Base-by-base conservation (phyloP, 192 early-diverging fungal species). In the Thamnidium elegans region DNA sequence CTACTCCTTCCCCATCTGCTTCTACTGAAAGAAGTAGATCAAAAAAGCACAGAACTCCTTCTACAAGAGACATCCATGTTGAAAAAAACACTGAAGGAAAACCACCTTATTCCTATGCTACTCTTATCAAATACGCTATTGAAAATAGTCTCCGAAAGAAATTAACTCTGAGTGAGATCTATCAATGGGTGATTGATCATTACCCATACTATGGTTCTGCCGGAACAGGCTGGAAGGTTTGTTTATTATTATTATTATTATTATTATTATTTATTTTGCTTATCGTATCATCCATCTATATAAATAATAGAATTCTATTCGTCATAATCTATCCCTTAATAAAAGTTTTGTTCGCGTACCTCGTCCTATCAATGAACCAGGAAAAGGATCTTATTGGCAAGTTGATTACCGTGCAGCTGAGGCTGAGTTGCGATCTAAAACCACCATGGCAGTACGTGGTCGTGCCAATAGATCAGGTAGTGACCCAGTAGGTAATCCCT, bases 351-450 rank as follows among this genome's bases (percentile, higher is more conserved):
- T 90, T 23, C 83, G 87, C 50, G 86, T 92, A 4, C 79, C 89
- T 19, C 80, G 91, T 23, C 86, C 89, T 11, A 85, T 88, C 68
- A 90, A 89, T 69, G 90, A 92, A 67, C 90, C 90, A 19, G 90
- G 90, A 23, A 92, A 92, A 75, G 90, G 90, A n/a, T 86, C 89
- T 26, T 92, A 90, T 62, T 92, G 90, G 90, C 88, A 86, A 1
- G 84, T 92, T 10, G 89, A 92, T 63, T 71, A 75, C 30, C 71
- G 72, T 55, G 76, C 75, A 21, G 74, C 66, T 15, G 66, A 71
- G 53, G 63, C 61, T 44, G 70, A 70, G 47, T 46, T 61, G 46
- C 44, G 71, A 36, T 64, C 63, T 31, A 64, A 64, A 30, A 43
- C 48, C 6, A 31, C 51, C 10, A 34, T 64, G 63, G 50, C 51